These are phyloP conservation scores for Coriaria nepalensis DNA, from an alignment of 306 rosid genomes.

Conservation along the genomic window DNA sequence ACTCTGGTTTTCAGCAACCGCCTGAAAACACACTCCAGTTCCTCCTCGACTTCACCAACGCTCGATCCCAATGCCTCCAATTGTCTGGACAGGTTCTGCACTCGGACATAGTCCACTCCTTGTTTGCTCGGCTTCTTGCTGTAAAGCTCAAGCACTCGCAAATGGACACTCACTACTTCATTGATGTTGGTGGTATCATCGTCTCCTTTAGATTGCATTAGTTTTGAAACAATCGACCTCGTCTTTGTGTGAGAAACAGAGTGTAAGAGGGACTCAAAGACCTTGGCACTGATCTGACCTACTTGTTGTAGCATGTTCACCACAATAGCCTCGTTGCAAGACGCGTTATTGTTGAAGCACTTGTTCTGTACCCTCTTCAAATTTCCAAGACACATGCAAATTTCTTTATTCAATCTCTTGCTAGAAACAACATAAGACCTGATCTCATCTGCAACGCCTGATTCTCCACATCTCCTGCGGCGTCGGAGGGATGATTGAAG, in stretches of 20 bases:
- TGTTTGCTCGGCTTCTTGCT: background rate
- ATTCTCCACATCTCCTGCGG: background rate
- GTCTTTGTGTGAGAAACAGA: slow-evolving; percentile 1
- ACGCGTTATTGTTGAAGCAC: too few relatives aligned
- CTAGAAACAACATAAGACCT: background rate
- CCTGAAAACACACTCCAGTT: slow-evolving; percentile 2
- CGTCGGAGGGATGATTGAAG: slow-evolving; percentile 2
- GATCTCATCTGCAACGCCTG: background rate
- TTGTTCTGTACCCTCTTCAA: background rate
- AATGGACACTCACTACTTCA: background rate
- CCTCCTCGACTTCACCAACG: background rate
- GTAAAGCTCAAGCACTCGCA: too few relatives aligned
- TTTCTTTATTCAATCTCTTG: slow-evolving; percentile 1
- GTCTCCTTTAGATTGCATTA: background rate
- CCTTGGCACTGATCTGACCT: background rate
- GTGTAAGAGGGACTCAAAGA: background rate
- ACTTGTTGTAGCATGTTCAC: slow-evolving; percentile 2
- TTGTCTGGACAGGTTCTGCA: background rate
- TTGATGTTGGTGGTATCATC: background rate
- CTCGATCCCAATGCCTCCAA: slow-evolving; percentile 4
- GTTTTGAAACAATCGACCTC: background rate
- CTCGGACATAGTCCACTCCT: background rate
- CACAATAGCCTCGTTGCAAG: background rate
- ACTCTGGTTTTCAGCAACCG: slow-evolving; percentile 6
- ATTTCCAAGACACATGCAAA: background rate